Evolutionary conservation across 768 basidiomycete species (phyloP).

Genomic region (Trametopsis cervina): DNA sequence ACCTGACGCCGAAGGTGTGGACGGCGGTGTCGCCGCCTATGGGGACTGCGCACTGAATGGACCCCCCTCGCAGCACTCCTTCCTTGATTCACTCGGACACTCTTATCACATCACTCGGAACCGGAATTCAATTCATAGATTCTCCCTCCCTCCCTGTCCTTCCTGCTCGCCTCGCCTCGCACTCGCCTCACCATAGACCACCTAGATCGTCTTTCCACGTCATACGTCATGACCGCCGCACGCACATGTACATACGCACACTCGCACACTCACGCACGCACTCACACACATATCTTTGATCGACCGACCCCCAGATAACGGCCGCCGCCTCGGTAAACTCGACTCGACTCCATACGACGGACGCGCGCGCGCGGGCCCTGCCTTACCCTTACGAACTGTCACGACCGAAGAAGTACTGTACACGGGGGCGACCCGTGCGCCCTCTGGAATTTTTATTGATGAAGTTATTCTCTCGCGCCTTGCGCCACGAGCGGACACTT

Average conservation of each 20-base stretch:
- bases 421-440: neutral
- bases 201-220: neutral
- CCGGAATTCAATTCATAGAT: no score
- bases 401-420: neutral
- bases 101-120: neutral
- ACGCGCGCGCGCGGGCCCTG: no score
- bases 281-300: neutral
- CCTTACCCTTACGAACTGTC: neutral
- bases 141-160: neutral
- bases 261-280: neutral
- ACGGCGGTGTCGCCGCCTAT: no score
- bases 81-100: no score
- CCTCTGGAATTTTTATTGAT: neutral
- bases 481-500: neutral
- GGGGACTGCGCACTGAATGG: no score
- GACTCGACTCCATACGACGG: neutral
- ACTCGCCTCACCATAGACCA: constrained; percentile 5
- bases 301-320: neutral
- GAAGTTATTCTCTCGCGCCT: neutral
- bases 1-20: no score
- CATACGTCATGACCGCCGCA: no score
- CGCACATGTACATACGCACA: neutral
- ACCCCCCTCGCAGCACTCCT: no score
- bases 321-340: neutral
- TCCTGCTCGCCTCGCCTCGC: neutral